Conservation (phyloP, 257 asterid genomes). For the Vinca minor region DNA sequence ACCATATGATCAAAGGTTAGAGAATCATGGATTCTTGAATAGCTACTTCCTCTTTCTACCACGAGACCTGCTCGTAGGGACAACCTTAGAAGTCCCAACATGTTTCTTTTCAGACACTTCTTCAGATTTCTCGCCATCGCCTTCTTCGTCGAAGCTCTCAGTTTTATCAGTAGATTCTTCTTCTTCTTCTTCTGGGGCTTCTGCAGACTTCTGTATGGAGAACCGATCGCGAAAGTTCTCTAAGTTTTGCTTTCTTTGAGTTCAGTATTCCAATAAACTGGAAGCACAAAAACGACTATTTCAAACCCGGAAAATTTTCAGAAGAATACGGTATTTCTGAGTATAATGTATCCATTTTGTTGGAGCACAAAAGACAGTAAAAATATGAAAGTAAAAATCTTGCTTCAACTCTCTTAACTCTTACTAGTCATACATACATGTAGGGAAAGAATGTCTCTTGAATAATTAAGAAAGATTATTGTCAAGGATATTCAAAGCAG, state of each 20-base stretch:
- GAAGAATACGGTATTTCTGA: background rate
- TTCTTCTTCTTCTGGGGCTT: slow-evolving; percentile 38
- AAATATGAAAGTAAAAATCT: background rate
- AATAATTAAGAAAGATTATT: background rate
- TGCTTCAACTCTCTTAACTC: background rate
- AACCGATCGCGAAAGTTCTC: slow-evolving; percentile 72
- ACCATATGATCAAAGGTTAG: background rate
- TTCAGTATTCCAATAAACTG: slow-evolving; percentile 74
- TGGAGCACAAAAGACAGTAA: background rate
- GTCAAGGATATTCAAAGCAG: background rate
- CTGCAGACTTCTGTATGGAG: slow-evolving; percentile 32
- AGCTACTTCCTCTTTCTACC: slow-evolving; percentile 58
- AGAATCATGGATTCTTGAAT: background rate
- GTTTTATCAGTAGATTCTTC: slow-evolving; percentile 58
- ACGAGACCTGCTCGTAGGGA: slow-evolving; percentile 35
- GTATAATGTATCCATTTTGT: background rate
- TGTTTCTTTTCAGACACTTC: slow-evolving; percentile 29
- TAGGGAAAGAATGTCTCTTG: background rate
- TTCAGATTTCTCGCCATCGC: slow-evolving; percentile 27
- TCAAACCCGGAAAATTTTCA: background rate
- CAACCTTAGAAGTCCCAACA: slow-evolving; percentile 35
- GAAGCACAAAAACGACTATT: slow-evolving; percentile 13
- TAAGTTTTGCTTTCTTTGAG: slow-evolving; percentile 81
- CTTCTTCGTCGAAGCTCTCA: slow-evolving; percentile 54
- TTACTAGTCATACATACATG: background rate